phyloP scores from a whole-genome alignment of 1,284 basidiomycete species.

The Ceratobasidium sp. region DNA sequence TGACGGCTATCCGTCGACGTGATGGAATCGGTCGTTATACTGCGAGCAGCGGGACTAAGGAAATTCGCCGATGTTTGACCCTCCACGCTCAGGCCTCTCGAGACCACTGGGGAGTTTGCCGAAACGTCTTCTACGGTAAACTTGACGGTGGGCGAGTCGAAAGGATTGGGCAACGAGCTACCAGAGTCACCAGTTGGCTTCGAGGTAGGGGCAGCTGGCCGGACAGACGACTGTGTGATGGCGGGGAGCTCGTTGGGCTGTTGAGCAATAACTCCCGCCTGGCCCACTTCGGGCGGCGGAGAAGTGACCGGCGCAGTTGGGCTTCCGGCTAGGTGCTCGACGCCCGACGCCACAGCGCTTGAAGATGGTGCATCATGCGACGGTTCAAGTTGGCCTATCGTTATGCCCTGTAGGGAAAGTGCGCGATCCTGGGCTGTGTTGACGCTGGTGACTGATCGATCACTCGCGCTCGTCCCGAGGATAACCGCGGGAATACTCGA shows the following conservation, averaged over 20 bases:
- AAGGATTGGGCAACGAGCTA: slow-evolving; percentile 20
- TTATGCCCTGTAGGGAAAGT: background rate
- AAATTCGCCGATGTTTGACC: slow-evolving; percentile 22
- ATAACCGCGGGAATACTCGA: slow-evolving; percentile 42
- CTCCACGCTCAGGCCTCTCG: background rate
- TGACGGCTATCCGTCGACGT: slow-evolving; percentile 26
- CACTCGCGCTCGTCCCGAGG: slow-evolving; percentile 9
- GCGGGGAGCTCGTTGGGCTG: background rate
- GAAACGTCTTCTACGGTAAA: slow-evolving; percentile 23
- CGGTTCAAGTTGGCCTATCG: background rate
- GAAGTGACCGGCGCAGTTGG: background rate
- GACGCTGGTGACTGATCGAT: slow-evolving; percentile 15
- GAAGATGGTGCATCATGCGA: background rate
- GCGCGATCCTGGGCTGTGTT: background rate
- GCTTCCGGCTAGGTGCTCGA: background rate
- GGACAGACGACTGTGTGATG: background rate
- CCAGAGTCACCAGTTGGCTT: slow-evolving; percentile 11
- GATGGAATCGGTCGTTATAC: slow-evolving; percentile 14
- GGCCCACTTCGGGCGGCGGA: background rate
- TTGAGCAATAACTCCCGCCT: background rate
- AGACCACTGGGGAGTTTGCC: slow-evolving; percentile 10
- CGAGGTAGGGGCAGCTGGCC: background rate
- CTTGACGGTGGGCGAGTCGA: slow-evolving; percentile 4
- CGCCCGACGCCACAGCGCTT: background rate
- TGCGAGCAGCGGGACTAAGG: slow-evolving; percentile 29